Evolutionary conservation across 2,329 filamentous ascomycete genomes (phyloP), one percentile per base, ranked within the genome.

Genomic region (Fusarium heterosporum): DNA sequence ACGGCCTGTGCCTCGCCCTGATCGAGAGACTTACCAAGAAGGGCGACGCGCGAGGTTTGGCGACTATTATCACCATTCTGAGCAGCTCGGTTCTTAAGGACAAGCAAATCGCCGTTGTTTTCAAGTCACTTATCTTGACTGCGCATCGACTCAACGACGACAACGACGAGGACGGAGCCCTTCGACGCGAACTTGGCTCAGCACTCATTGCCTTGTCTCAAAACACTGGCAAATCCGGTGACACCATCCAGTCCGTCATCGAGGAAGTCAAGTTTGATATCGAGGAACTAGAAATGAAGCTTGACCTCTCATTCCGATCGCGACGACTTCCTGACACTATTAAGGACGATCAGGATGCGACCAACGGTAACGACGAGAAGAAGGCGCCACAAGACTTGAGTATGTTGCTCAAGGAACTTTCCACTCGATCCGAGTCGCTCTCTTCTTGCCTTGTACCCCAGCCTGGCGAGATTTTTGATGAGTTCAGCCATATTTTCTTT

Each of bases 251-350:
- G 62, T 83, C 83, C n/a, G 85, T 89, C 6, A 85, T 95, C 36
- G 82, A 87, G 34, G 86, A 90, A 39, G 85, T 88, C 9, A 86
- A 89, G 13, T 84, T 93, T 61, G 90, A 96, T 72, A 85, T 96
- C 42, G 87, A 93, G 61, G 85, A 89, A 46, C 79, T 96, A 17
- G 92, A 96, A 78, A 85, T 92, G 79, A 90, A 88, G 69, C 82
- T 96, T 19, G 89, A 92, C 55, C 87, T 90, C 10, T 86, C 89
- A 11, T 87, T 94, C 62, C 86, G 90, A 39, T 85, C 85, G 9
- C 81, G 70, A 57, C 81, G 85, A 42, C 77, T 87, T 17, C 80
- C 84, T n/a, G 81, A 82, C 50, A 69, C 80, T 3, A 75, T 80
- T 25, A 80, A 83, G 46, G 83, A 85, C 28, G 85, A 88, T 66